These are phyloP conservation scores for Xylaria sp. DNA, from an alignment of 2,329 filamentous ascomycete genomes.

Conservation along the genomic window DNA sequence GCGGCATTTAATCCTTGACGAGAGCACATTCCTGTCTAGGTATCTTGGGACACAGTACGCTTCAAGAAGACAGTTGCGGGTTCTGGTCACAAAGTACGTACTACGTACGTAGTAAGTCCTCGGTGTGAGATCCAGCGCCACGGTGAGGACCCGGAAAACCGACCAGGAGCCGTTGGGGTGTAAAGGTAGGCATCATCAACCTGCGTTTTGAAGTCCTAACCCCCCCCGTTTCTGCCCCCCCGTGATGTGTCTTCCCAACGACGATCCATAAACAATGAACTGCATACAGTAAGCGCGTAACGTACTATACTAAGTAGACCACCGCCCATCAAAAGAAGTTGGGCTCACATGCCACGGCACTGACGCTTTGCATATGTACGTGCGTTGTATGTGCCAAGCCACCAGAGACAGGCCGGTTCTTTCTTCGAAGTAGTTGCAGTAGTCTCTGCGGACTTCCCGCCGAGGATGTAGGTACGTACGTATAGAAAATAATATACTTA, in stretches of 20 bases:
- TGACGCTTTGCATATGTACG: conserved; percentile 45
- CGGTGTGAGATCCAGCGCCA: conserved; percentile 38
- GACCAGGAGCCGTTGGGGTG: conserved; percentile 20
- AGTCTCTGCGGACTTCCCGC: conserved; percentile 21
- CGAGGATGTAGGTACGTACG: conserved; percentile 17
- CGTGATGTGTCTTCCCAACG: conserved; percentile 23
- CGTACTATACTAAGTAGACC: too few relatives aligned
- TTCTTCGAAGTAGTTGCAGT: conserved; percentile 21
- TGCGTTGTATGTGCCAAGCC: conserved; percentile 45
- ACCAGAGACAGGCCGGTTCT: conserved; percentile 14
- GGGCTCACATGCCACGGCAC: conserved; percentile 47
- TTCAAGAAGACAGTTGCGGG: conserved; percentile 14
- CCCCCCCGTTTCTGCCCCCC: not conserved
- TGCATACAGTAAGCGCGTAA: conserved; percentile 33
- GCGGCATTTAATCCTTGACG: conserved; percentile 31
- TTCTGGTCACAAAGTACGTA: conserved; percentile 16
- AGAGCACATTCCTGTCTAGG: conserved; percentile 11
- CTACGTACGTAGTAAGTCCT: too few relatives aligned
- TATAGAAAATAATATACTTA: conserved; percentile 1
- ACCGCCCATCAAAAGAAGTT: conserved; percentile 43
- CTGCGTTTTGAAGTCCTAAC: conserved; percentile 9
- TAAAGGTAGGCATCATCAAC: conserved; percentile 10
- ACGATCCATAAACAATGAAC: conserved; percentile 30
- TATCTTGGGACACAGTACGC: conserved; percentile 3
- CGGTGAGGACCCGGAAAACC: conserved; percentile 30